These are phyloP conservation scores for Wickerhamiella dianesei DNA, from an alignment of 805 yeast species.

Conservation along the genomic window DNA sequence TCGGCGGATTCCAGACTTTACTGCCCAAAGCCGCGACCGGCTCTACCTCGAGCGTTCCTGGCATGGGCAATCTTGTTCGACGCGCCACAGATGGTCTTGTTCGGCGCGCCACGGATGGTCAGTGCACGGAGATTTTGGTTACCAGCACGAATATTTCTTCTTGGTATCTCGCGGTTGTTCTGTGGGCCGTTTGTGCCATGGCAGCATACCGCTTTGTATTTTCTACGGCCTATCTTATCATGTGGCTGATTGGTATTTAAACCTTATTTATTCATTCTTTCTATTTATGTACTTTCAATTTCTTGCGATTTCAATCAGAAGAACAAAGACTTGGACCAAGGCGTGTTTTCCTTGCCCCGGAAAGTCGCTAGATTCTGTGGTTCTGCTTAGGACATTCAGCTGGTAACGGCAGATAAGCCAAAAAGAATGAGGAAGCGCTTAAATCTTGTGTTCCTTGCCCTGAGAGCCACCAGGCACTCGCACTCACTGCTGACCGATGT, in stretches of 20 bases:
- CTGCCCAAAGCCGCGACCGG: conserved; percentile 8
- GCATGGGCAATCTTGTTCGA: not conserved
- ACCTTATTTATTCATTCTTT: not conserved
- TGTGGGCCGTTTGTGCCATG: conserved; percentile 88
- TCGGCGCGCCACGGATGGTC: conserved; percentile 1
- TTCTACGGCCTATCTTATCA: conserved; percentile 43
- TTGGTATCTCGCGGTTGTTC: conserved; percentile 64
- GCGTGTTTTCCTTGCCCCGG: too few relatives aligned
- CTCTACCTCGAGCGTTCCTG: conserved; percentile 13
- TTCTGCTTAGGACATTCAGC: too few relatives aligned
- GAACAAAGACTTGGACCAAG: too few relatives aligned
- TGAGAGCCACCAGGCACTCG: too few relatives aligned
- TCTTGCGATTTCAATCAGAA: too few relatives aligned
- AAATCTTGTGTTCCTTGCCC: too few relatives aligned
- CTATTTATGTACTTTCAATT: not conserved
- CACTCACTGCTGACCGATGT: too few relatives aligned
- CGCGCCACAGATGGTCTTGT: conserved; percentile 20
- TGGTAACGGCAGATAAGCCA: too few relatives aligned
- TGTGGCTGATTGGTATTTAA: conserved; percentile 23
- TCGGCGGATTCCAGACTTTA: conserved; percentile 52
- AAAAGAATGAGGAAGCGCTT: too few relatives aligned
- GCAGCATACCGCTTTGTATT: conserved; percentile 77
- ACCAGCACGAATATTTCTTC: conserved; percentile 20
- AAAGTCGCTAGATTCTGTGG: too few relatives aligned
- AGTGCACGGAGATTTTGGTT: conserved; percentile 24